Evolutionary conservation across 805 yeast genomes (phyloP).

Genomic region (Saccharomycopsis babjevae): DNA sequence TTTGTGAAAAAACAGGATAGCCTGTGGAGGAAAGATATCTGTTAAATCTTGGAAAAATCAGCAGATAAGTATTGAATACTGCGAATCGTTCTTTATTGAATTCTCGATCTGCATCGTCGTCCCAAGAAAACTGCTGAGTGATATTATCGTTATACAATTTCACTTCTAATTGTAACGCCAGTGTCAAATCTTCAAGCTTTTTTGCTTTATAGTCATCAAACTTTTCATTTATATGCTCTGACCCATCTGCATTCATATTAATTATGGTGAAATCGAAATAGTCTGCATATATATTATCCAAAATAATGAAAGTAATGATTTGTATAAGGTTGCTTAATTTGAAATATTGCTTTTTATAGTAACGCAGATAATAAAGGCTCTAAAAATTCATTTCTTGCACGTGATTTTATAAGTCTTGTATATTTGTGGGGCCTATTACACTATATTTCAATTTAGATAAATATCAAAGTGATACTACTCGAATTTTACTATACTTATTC

Average conservation of each 20-base stretch:
- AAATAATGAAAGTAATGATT: too few relatives aligned
- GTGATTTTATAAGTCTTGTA: too few relatives aligned
- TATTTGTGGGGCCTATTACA: too few relatives aligned
- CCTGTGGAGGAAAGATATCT: background rate
- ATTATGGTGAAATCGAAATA: too few relatives aligned
- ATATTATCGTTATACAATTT: background rate
- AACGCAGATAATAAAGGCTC: too few relatives aligned
- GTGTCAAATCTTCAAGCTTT: background rate
- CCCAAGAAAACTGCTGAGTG: background rate
- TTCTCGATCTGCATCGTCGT: background rate
- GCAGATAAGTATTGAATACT: background rate
- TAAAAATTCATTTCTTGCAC: too few relatives aligned
- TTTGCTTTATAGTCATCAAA: background rate
- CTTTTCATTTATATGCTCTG: background rate
- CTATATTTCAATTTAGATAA: too few relatives aligned
- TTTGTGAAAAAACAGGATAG: background rate
- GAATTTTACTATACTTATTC: too few relatives aligned
- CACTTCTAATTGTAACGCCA: background rate
- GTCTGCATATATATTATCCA: too few relatives aligned
- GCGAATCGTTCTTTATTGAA: background rate
- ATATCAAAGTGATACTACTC: too few relatives aligned
- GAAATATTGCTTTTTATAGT: too few relatives aligned
- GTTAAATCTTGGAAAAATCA: background rate
- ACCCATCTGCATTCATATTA: background rate
- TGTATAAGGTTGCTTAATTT: too few relatives aligned